Evolutionary conservation across 108 stramenopile genomes (phyloP).

Genomic region (Cyclotella sp.): DNA sequence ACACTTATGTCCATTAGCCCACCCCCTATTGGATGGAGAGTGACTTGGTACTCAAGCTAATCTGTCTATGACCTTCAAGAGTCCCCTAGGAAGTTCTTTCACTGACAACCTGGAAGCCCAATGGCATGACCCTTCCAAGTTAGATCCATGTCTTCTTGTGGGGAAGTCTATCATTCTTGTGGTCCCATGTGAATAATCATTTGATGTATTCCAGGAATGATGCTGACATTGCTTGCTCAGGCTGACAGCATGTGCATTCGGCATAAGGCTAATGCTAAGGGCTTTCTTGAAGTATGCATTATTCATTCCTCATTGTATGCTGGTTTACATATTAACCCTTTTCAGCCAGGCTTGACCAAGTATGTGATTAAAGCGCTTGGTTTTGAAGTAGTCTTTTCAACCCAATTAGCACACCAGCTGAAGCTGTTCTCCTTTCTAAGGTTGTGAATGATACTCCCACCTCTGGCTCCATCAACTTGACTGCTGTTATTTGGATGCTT

Average conservation of each 20-base stretch:
- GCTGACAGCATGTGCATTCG: neutral
- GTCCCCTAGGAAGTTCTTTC: constrained; percentile 48
- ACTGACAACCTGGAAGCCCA: constrained; percentile 42
- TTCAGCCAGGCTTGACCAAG: constrained; percentile 44
- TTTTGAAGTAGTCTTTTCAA: neutral
- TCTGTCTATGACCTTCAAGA: constrained; percentile 55
- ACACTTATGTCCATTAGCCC: neutral
- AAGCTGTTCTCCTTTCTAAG: constrained; percentile 12
- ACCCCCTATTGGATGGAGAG: too few relatives aligned
- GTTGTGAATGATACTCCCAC: constrained; percentile 20
- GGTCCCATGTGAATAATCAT: constrained; percentile 9
- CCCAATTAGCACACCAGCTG: neutral
- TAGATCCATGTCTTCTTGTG: constrained; percentile 62
- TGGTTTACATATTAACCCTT: constrained; percentile 38
- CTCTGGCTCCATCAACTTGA: constrained; percentile 9
- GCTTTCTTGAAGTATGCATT: constrained; percentile 56
- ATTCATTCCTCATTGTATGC: neutral
- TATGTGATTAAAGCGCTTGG: constrained; percentile 5
- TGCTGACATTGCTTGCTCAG: neutral
- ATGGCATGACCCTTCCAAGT: constrained; percentile 15
- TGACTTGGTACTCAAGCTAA: constrained; percentile 39
- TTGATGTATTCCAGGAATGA: constrained; percentile 6
- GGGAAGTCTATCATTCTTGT: constrained; percentile 33
- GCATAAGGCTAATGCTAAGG: neutral
- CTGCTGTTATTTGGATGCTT: constrained; percentile 53